Percentiles rank a stretch among this genome's conserved stretches.
phyloP scores from a whole-genome alignment of 148 eudicot genomes.

The Vaccinium myrtillus region DNA sequence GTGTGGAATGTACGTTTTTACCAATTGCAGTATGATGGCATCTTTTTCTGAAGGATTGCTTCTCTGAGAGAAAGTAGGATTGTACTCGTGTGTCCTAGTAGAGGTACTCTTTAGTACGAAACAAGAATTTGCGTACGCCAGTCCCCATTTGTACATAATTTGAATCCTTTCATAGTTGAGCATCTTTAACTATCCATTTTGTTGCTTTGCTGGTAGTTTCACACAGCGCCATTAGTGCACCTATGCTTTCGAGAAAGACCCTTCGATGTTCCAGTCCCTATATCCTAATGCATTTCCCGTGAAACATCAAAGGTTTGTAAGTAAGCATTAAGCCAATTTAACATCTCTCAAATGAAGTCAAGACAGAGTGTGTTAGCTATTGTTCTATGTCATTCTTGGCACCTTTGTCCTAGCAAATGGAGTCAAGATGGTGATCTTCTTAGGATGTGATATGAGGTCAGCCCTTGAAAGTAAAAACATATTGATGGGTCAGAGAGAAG shows the following conservation, averaged over 20 bases:
- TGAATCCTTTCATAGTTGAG: not conserved
- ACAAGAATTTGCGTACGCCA: no score
- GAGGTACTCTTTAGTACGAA: no score
- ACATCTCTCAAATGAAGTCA: no score
- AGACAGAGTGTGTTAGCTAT: no score
- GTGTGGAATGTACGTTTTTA: no score
- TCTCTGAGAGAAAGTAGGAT: no score
- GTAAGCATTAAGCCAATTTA: not conserved
- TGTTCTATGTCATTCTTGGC: not conserved
- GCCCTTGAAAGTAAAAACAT: slow-evolving; percentile 97
- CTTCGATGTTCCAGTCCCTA: no score
- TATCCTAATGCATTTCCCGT: no score
- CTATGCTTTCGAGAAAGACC: not conserved
- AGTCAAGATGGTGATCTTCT: slow-evolving; percentile 66
- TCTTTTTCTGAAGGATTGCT: no score
- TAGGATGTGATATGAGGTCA: slow-evolving; percentile 78
- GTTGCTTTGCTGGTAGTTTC: not conserved
- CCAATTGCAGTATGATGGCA: no score
- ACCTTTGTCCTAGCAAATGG: slow-evolving; percentile 36
- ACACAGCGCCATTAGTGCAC: not conserved
- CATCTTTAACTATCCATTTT: not conserved
- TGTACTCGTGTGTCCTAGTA: no score
- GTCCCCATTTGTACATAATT: no score
- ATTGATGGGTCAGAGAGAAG: slow-evolving; percentile 80
- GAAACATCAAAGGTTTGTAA: not conserved